Evolutionary conservation across 1,284 basidiomycete species (phyloP), one percentile per base, ranked within the genome.

Genomic region (Cerioporus squamosus): DNA sequence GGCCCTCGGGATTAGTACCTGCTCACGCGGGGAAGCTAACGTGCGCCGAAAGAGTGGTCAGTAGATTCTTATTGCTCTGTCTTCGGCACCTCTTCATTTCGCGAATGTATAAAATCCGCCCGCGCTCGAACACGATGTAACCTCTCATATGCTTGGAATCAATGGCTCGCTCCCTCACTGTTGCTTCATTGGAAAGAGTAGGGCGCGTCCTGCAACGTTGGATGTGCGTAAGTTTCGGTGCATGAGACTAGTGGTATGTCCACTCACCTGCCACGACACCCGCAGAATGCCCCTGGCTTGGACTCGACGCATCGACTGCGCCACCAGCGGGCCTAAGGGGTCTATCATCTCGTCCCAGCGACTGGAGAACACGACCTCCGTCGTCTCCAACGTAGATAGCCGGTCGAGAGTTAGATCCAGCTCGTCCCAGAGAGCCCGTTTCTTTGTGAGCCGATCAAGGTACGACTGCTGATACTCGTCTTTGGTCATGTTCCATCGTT

Each of bases 1-100:
- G 55, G 55, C 50, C 55, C 55, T 57, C 55, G 55, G 50, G 55
- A 57, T 38, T 52, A 57, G 55, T 57, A 57, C 55, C 55, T 33
- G 44, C 33, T 43, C 10, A 14, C 31, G 55, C 44, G 44, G 49
- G 55, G 55, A 57, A 57, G 55, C 55, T 43, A 57, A 57, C 55
- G 29, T 51, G 55, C 55, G 49, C 55, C 55, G 55, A 57, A 57
- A 57, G 8, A 15, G 2, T 39, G 2, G 18, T 18, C 22, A 29
- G 26, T 5, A 29, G 9, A 9, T 3, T 1, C 5, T 3, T 5
- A 29, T 29, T n/a, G n/a, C 26, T 9, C 26, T 29, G 26, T 29
- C 26, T 6, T 29, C 9, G 5, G 26, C 26, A 29, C 9, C 26
- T 29, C 26, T 9, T 29, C 26, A 9, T 29, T 29, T 9, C n/a